A percentile compares a stretch with the other conserved stretches of the same genome.
These are phyloP conservation scores for Inga leiocalycina DNA, from an alignment of 306 rosid species.

Conservation along the genomic window DNA sequence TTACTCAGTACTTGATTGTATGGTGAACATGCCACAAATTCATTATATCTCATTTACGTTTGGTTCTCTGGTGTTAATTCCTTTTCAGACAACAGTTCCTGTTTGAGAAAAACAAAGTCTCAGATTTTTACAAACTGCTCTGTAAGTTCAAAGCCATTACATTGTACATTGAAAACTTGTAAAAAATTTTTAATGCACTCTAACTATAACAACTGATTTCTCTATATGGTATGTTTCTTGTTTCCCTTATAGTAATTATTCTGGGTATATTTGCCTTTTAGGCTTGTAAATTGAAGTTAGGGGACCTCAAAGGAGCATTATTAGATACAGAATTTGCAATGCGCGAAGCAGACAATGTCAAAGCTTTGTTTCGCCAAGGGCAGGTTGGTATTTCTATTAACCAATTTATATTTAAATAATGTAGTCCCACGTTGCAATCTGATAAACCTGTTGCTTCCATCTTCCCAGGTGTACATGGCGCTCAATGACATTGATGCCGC, in stretches of 20 bases:
- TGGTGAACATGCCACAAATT: slow-evolving; percentile 10
- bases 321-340: slow-evolving; percentile 92
- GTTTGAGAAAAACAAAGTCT: slow-evolving; percentile 81
- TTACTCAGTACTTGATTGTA: slow-evolving; percentile 2
- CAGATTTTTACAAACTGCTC: slow-evolving; percentile 94
- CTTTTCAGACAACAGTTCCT: slow-evolving; percentile 69
- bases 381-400: slow-evolving; percentile 68
- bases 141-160: slow-evolving; percentile 55
- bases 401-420: background rate
- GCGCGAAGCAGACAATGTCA: slow-evolving; percentile 90
- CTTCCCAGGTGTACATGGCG: slow-evolving; percentile 71
- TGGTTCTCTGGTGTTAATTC: slow-evolving; percentile 21
- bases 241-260: slow-evolving; percentile 12
- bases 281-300: slow-evolving; percentile 93
- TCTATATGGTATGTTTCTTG: background rate
- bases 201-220: slow-evolving; percentile 21
- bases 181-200: slow-evolving; percentile 6
- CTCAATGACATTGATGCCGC: slow-evolving; percentile 89
- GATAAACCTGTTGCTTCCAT: slow-evolving; percentile 26
- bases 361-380: slow-evolving; percentile 96
- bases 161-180: background rate
- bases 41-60: background rate
- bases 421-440: slow-evolving; percentile 21
- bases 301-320: slow-evolving; percentile 89
- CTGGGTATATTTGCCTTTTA: slow-evolving; percentile 32